A percentile compares a stretch with the other conserved stretches of the same genome.
Evolutionary conservation across 306 rosid genomes (phyloP).

Genomic region (Vicia villosa): DNA sequence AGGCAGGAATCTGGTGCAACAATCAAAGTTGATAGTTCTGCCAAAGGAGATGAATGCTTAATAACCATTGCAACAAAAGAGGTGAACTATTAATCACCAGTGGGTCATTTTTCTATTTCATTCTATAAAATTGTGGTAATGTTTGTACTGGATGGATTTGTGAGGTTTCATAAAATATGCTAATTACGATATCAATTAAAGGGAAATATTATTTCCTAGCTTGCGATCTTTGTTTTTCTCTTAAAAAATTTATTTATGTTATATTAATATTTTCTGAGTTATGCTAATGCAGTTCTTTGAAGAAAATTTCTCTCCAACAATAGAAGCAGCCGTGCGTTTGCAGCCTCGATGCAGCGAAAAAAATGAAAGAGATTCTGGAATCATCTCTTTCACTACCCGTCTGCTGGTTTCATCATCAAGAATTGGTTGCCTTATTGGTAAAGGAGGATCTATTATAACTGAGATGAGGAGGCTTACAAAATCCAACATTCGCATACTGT

Average conservation of each 20-base stretch:
- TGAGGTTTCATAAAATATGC: slow-evolving; percentile 19
- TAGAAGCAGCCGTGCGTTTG: slow-evolving; percentile 94
- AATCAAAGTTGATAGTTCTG: slow-evolving; percentile 93
- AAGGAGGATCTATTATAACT: slow-evolving; percentile 92
- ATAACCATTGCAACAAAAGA: slow-evolving; percentile 84
- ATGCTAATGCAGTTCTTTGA: slow-evolving; percentile 73
- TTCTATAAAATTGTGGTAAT: slow-evolving; percentile 5
- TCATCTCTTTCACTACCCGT: slow-evolving; percentile 90
- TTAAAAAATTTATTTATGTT: neutral
- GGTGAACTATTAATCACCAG: slow-evolving; percentile 49
- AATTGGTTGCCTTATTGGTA: slow-evolving; percentile 99
- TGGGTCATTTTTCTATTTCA: slow-evolving; percentile 11
- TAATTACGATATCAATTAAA: neutral
- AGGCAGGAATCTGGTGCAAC: slow-evolving; percentile 94
- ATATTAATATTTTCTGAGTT: slow-evolving; percentile 27
- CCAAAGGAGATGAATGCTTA: slow-evolving; percentile 81
- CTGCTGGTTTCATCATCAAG: slow-evolving; percentile 85
- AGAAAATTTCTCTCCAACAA: slow-evolving; percentile 72
- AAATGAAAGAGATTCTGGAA: slow-evolving; percentile 96
- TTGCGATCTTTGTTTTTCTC: neutral
- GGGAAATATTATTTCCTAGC: neutral
- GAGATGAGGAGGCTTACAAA: slow-evolving; percentile 94
- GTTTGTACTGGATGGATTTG: neutral
- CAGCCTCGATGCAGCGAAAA: slow-evolving; percentile 96
- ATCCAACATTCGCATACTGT: slow-evolving; percentile 86